phyloP scores from a whole-genome alignment of 495 filamentous ascomycete species.

The Melanomma pulvis-pyrius region DNA sequence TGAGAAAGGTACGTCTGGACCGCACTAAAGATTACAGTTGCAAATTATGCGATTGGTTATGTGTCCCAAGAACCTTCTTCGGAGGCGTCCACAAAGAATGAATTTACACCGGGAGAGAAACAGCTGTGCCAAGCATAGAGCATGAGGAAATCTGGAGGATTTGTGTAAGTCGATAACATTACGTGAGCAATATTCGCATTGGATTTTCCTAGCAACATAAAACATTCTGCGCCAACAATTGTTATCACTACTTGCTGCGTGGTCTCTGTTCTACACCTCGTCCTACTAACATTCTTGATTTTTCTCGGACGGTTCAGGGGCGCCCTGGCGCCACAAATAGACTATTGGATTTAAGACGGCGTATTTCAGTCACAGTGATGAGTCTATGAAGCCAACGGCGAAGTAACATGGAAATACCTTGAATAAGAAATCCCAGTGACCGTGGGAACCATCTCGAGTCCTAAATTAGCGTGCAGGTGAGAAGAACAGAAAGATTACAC shows the following conservation, averaged over 20 bases:
- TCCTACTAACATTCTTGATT: background rate
- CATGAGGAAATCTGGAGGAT: background rate
- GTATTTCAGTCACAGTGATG: slow-evolving; percentile 3
- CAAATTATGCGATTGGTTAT: slow-evolving; percentile 13
- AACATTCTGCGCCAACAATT: background rate
- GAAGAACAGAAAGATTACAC: too few relatives aligned
- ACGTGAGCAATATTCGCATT: background rate
- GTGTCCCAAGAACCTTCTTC: background rate
- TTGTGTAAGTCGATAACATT: slow-evolving; percentile 1
- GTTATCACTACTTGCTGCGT: background rate
- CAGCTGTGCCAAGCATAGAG: background rate
- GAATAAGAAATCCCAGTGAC: slow-evolving; percentile 1
- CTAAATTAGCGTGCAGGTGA: too few relatives aligned
- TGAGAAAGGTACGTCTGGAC: background rate
- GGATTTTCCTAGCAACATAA: background rate
- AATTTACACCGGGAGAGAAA: background rate
- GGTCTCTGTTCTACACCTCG: background rate
- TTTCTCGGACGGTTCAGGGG: background rate
- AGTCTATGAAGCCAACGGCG: background rate
- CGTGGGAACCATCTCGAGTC: background rate
- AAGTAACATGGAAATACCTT: background rate
- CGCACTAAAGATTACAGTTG: background rate
- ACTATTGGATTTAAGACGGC: slow-evolving; percentile 4
- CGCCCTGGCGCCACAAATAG: background rate
- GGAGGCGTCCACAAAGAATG: background rate